A percentile compares a stretch with the other conserved stretches of the same genome.
Evolutionary conservation across 441 rosid species (phyloP).

Genomic region (Populus hybrid): DNA sequence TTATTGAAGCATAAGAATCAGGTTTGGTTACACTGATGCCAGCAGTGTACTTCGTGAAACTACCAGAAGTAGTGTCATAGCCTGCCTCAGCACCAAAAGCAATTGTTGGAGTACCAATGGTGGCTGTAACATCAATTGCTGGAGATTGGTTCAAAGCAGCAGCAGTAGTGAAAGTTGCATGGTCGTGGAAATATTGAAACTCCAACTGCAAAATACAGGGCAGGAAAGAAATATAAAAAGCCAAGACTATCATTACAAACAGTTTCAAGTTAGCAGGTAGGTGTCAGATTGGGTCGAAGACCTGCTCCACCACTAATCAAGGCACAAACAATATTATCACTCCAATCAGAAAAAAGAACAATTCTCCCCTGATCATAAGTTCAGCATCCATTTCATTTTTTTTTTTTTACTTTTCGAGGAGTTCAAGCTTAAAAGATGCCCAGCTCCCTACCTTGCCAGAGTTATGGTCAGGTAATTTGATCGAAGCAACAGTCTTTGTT

Average conservation of each 20-base stretch:
- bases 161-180: slow-evolving; percentile 67
- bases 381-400: neutral
- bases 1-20: slow-evolving; percentile 68
- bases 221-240: slow-evolving; percentile 11
- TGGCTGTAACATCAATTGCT: slow-evolving; percentile 63
- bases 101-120: slow-evolving; percentile 76
- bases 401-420: neutral
- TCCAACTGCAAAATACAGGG: slow-evolving; percentile 50
- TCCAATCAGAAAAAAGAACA: too few relatives aligned
- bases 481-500: slow-evolving; percentile 69
- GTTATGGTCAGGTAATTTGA: slow-evolving; percentile 71
- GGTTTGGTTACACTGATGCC: slow-evolving; percentile 77
- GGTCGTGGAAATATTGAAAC: slow-evolving; percentile 83
- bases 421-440: slow-evolving; percentile 7
- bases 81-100: slow-evolving; percentile 97
- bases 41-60: slow-evolving; percentile 76
- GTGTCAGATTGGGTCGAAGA: neutral
- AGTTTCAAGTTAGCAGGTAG: neutral
- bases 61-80: slow-evolving; percentile 65
- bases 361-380: neutral
- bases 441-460: slow-evolving; percentile 64
- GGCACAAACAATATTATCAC: too few relatives aligned
- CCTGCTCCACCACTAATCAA: neutral
- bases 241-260: neutral
- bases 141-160: slow-evolving; percentile 70